Evolutionary conservation across 2,329 filamentous ascomycete species (phyloP).

Genomic region (Epichloe baconii): DNA sequence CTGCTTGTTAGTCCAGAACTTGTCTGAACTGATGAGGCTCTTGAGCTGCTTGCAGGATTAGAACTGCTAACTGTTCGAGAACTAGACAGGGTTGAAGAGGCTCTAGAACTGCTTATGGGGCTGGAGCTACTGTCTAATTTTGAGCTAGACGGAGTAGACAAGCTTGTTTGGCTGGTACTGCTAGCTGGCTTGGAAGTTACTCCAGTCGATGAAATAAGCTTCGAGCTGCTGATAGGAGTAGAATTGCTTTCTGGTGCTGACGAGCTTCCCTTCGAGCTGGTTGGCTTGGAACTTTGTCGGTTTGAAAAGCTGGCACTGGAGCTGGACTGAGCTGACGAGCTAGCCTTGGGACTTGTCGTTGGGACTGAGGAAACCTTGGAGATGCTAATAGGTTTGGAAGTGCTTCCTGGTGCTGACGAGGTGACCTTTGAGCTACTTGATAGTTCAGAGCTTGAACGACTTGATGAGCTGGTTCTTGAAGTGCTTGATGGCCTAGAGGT

Average conservation of each 20-base stretch:
- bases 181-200: background rate
- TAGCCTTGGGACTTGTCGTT: background rate
- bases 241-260: no score
- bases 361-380: no score
- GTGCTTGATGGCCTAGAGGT: no score
- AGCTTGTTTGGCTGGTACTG: no score
- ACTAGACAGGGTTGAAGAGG: background rate
- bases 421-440: background rate
- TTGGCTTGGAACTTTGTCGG: no score
- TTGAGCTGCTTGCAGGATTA: background rate
- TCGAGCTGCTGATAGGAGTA: background rate
- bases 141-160: no score
- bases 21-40: background rate
- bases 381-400: background rate
- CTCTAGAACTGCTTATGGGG: background rate
- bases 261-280: no score
- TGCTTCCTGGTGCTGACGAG: background rate
- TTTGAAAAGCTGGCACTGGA: background rate
- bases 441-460: background rate
- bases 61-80: background rate
- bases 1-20: background rate
- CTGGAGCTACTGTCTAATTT: no score
- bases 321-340: background rate
- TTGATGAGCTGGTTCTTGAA: background rate
- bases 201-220: no score